These are phyloP conservation scores for Paulownia fortunei DNA, from an alignment of 257 asterid species.

Conservation along the genomic window DNA sequence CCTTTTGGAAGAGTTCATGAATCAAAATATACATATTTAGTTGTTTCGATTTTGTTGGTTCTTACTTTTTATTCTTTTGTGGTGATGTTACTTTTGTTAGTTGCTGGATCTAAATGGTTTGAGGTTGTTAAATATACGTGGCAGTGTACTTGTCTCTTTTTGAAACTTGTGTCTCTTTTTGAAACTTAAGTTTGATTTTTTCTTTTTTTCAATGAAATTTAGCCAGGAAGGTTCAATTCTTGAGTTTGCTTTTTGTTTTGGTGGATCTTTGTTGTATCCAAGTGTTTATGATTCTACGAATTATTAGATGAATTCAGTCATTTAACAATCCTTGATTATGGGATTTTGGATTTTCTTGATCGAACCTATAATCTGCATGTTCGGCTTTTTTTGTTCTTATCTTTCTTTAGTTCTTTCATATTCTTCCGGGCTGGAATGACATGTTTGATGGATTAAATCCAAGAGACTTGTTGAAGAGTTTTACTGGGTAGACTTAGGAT, in stretches of 20 bases:
- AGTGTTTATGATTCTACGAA: neutral
- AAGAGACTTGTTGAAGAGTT: slow-evolving; percentile 17
- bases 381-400: neutral
- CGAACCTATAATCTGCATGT: neutral
- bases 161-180: neutral
- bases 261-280: neutral
- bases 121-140: neutral
- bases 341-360: neutral
- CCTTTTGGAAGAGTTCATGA: neutral
- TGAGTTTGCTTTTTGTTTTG: neutral
- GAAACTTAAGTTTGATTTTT: slow-evolving; percentile 29
- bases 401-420: neutral
- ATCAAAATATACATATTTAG: neutral
- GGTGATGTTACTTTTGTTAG: neutral
- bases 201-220: neutral
- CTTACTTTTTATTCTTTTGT: slow-evolving; percentile 1
- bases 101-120: slow-evolving; percentile 32
- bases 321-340: neutral
- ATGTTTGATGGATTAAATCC: neutral
- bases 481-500: neutral
- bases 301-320: slow-evolving; percentile 7
- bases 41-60: neutral
- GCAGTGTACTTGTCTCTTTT: neutral
- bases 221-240: neutral
- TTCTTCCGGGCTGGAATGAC: neutral